Conservation (phyloP, 2,329 filamentous ascomycete species). For the Pleomassaria siparia region DNA sequence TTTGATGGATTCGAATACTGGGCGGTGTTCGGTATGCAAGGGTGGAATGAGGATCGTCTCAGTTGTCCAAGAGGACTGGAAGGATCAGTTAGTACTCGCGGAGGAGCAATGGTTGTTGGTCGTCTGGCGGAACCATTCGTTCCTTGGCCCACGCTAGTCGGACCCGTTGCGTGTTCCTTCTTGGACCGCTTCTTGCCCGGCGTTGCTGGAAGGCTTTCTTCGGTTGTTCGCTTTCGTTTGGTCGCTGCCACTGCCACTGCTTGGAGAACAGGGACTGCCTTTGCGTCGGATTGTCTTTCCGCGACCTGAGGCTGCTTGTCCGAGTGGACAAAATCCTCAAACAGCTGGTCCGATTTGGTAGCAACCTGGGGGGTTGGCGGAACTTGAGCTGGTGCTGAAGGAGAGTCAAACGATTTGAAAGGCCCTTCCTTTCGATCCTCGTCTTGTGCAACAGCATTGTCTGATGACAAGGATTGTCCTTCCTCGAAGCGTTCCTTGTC, state of each 20-base stretch:
- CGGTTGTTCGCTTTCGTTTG: background rate
- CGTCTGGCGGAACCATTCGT: background rate
- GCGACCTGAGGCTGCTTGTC: background rate
- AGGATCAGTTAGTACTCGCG: slow-evolving; percentile 12
- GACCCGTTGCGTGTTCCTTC: background rate
- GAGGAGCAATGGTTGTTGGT: slow-evolving; percentile 7
- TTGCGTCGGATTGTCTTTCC: background rate
- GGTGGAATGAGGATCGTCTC: background rate
- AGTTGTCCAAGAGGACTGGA: slow-evolving; percentile 11
- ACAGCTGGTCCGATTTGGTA: background rate
- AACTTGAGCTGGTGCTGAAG: too few species aligned
- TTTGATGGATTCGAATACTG: background rate
- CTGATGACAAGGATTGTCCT: background rate
- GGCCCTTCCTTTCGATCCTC: too few species aligned
- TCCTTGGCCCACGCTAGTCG: background rate
- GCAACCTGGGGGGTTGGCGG: background rate
- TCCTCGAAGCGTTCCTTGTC: background rate
- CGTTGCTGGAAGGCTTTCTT: slow-evolving; percentile 6
- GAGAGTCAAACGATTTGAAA: too few species aligned
- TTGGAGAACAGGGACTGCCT: background rate
- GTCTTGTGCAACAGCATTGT: too few species aligned
- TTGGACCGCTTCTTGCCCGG: slow-evolving; percentile 9
- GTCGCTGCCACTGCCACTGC: background rate
- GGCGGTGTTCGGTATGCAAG: background rate
- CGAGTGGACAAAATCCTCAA: background rate